phyloP scores from a whole-genome alignment of 805 yeast genomes.

The Barnettozyma botsteinii region DNA sequence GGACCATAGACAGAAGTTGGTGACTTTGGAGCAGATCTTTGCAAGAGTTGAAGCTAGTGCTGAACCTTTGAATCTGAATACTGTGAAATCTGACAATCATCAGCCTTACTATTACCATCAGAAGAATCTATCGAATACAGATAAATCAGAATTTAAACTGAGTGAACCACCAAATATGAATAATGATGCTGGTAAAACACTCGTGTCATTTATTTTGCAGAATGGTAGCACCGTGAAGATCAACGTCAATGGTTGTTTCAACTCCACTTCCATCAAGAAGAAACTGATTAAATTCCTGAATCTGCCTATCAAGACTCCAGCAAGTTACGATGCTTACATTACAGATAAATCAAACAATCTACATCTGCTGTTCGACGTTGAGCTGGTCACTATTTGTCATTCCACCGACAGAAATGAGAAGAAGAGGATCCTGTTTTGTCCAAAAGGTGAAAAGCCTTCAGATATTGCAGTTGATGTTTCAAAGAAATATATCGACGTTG shows the following conservation, averaged over 20 bases:
- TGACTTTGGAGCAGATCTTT: constrained; percentile 16
- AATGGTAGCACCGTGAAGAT: constrained; percentile 68
- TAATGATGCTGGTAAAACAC: constrained; percentile 17
- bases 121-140: constrained; percentile 7
- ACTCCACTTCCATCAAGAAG: constrained; percentile 70
- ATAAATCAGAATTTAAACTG: constrained; percentile 15
- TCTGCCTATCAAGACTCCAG: constrained; percentile 36
- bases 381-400: constrained; percentile 76
- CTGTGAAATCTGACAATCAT: not conserved
- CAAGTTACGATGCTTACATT: constrained; percentile 56
- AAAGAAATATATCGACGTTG: constrained; percentile 28
- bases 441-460: constrained; percentile 58
- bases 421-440: constrained; percentile 62
- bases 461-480: constrained; percentile 53
- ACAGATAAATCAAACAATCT: constrained; percentile 37
- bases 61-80: constrained; percentile 7
- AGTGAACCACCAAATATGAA: constrained; percentile 4
- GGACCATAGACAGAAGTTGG: too few species aligned
- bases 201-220: constrained; percentile 65
- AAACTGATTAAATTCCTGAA: constrained; percentile 59
- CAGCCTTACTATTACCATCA: not conserved
- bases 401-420: constrained; percentile 67
- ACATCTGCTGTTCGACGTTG: constrained; percentile 63
- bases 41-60: constrained; percentile 5
- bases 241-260: constrained; percentile 72